Base-by-base conservation (phyloP, 108 stramenopile species). In the Craspedostauros australis region DNA sequence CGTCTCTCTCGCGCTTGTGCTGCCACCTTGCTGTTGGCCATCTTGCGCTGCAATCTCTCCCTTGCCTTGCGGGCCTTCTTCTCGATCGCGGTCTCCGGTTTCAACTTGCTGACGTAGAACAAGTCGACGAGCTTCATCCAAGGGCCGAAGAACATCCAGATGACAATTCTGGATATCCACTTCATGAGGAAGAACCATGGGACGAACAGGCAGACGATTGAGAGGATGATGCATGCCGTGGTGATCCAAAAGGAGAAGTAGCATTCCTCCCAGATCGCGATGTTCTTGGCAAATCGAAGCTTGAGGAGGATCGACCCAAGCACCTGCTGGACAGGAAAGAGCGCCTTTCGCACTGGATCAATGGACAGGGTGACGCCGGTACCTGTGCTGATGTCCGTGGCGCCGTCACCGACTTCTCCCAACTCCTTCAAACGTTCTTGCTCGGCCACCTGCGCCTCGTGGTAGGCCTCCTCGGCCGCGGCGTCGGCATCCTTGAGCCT, bases 41-140 rank as follows among this genome's bases (percentile, higher is more conserved):
- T 8, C 19, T 49, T 26, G 30, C 66, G 56, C 15, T 45, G 34
- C 6, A 61, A 25, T 24, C 27, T 51, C 36, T 60, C 45, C 24
- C 9, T 16, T 47, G 59, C 19, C 50, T 65, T 56, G 8, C 57
- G 37, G 19, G 24, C 24, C 7, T 31, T 54, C 47, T 57, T 61
- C 48, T 77, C 66, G 19, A 75, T 73, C 6, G 72, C 70, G n/a
- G 70, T 75, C 30, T 53, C 64, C 21, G 50, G 52, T 33, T 64
- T 54, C 16, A 75, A 20, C 42, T 54, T 64, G 37, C 69, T 70
- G 26, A 57, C 29, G 18, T 54, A 60, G 38, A 32, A 68, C 0
- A 75, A 46, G 46, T 91, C 89, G 5, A 78, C 45, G 29, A 80
- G 38, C 50, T 77, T 88, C 87, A 88, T 88, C 87, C 82, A 88